phyloP scores from a whole-genome alignment of 2,329 filamentous ascomycete species.

The Trichoderma guizhouense region DNA sequence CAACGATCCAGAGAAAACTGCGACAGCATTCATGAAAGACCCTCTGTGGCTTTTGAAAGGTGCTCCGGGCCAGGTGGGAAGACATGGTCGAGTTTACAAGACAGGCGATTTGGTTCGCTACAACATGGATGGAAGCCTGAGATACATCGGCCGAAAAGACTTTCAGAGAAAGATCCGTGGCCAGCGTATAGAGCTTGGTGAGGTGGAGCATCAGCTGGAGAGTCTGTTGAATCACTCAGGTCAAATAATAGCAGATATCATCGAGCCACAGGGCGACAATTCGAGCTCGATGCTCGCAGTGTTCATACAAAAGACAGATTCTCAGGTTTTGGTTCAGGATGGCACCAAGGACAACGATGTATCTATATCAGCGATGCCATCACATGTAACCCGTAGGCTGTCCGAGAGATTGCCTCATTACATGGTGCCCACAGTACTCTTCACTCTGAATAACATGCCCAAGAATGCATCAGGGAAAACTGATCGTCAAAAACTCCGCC shows the following conservation, averaged over 20 bases:
- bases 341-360: neutral
- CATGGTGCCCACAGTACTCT: neutral
- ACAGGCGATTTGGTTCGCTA: slow-evolving; percentile 30
- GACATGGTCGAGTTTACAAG: slow-evolving; percentile 18
- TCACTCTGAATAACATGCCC: neutral
- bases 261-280: neutral
- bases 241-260: neutral
- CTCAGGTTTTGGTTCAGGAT: slow-evolving; percentile 16
- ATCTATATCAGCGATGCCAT: neutral
- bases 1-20: neutral
- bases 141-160: slow-evolving; percentile 25
- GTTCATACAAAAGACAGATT: neutral
- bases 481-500: neutral
- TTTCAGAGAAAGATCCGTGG: slow-evolving; percentile 44
- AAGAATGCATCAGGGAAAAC: neutral
- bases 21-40: neutral
- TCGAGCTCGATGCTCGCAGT: neutral
- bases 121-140: slow-evolving; percentile 24
- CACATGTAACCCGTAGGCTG: neutral
- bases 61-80: slow-evolving; percentile 17
- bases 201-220: slow-evolving; percentile 12
- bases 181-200: slow-evolving; percentile 46
- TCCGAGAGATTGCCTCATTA: neutral
- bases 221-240: neutral
- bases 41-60: slow-evolving; percentile 23